Evolutionary conservation across 805 yeast genomes (phyloP), one percentile per base, ranked within the genome.

Genomic region (Saturnispora halmiae): DNA sequence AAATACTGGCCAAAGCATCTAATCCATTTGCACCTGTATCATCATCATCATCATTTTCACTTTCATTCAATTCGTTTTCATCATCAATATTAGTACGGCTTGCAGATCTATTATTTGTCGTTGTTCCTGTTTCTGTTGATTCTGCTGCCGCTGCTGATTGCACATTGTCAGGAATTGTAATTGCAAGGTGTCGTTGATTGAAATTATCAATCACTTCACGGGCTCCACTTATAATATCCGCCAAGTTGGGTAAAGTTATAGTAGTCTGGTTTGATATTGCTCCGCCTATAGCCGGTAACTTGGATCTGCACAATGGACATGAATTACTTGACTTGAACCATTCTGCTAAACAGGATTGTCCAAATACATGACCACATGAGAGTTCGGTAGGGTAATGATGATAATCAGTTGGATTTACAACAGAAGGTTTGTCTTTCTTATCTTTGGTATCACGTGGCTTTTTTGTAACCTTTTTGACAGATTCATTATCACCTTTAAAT

Each of bases 311-410:
- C 35, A 90, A 61, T 0, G 98, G 98, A 57, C 97, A 88, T 2
- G 85, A 75, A 24, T 75, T 71, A 51, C 82, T 78, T 19, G 73
- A 63, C 45, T 70, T 72, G 38, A 90, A 72, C 98, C 98, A 90
- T 51, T 81, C 84, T 43, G 68, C 73, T 19, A 87, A 65, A 64
- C 98, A 90, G n/a, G 75, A 72, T 46, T 78, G 70, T 6, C 98
- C 97, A 65, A 92, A 90, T 0, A 77, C 55, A 55, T 90, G 98
- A 7, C 77, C 77, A 59, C 98, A 90, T 0, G 95, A 92, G 72
- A 90, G 67, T 43, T 71, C 64, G 1, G 82, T 67, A 0, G 96
- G 82, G 4, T 69, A 58, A 56, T 92, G 96, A 6, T 56, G 52
- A 48, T 64, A 70, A 9, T 43, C 44, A 15, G 50, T 5, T 43